Conservation (phyloP, 2,329 filamentous ascomycete genomes). For the Colletotrichum horii region DNA sequence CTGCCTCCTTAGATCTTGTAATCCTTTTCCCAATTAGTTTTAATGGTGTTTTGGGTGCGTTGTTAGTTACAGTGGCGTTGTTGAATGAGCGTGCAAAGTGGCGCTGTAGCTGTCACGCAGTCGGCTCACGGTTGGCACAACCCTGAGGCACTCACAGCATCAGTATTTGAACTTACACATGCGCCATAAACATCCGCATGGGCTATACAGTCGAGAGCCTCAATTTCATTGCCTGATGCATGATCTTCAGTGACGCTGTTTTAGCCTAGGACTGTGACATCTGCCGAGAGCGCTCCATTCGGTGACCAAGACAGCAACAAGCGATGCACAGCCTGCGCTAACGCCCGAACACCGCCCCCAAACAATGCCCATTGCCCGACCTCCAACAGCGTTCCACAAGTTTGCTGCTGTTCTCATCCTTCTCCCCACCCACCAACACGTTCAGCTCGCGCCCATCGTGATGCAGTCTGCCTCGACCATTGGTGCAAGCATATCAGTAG, state of each 20-base stretch:
- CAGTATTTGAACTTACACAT: background rate
- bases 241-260: background rate
- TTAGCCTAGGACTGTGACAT: background rate
- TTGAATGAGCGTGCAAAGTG: background rate
- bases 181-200: background rate
- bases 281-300: background rate
- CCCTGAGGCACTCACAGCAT: background rate
- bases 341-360: background rate
- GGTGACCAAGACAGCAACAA: background rate
- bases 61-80: background rate
- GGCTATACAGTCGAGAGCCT: background rate
- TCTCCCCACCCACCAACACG: background rate
- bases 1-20: background rate
- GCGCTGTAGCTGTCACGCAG: background rate
- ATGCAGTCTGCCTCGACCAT: conserved; percentile 12
- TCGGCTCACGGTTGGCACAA: background rate
- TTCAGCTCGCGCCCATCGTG: conserved; percentile 1
- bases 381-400: background rate
- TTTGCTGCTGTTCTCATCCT: background rate
- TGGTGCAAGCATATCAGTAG: background rate
- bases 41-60: background rate
- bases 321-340: background rate
- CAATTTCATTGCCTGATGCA: background rate
- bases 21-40: background rate
- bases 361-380: background rate